Conservation (phyloP, 192 early-diverging fungal genomes). For the Podila horticola region DNA sequence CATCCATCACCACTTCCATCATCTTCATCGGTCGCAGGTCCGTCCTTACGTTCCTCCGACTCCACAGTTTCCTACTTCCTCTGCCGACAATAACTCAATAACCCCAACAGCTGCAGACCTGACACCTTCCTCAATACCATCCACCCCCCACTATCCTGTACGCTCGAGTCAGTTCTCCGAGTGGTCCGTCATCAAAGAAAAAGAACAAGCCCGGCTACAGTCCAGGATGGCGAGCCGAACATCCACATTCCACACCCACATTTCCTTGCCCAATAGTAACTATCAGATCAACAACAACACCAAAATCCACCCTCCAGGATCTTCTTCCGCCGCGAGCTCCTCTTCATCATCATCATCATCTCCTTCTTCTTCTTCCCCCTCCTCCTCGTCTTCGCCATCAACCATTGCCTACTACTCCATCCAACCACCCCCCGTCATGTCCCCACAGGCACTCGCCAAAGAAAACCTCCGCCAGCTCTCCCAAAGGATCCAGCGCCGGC, state of each 20-base stretch:
- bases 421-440: neutral
- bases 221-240: neutral
- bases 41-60: too few species aligned
- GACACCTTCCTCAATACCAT: neutral
- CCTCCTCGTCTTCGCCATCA: neutral
- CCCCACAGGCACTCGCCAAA: slow-evolving; percentile 8
- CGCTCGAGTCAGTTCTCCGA: slow-evolving; percentile 7
- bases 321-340: too few species aligned
- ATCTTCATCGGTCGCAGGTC: too few species aligned
- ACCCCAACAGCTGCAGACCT: neutral
- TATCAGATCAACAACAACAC: neutral
- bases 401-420: neutral
- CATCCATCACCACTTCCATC: too few species aligned
- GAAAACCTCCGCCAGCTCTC: slow-evolving; percentile 15
- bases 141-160: neutral
- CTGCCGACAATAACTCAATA: neutral
- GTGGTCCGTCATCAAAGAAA: slow-evolving; percentile 14
- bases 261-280: neutral
- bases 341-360: slow-evolving; percentile 1
- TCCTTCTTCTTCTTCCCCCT: neutral
- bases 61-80: too few species aligned
- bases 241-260: neutral
- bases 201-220: slow-evolving; percentile 9
- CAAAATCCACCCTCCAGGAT: too few species aligned
- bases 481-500: slow-evolving; percentile 26